Conservation (phyloP, 805 yeast genomes). For the Geotrichum ghanense region DNA sequence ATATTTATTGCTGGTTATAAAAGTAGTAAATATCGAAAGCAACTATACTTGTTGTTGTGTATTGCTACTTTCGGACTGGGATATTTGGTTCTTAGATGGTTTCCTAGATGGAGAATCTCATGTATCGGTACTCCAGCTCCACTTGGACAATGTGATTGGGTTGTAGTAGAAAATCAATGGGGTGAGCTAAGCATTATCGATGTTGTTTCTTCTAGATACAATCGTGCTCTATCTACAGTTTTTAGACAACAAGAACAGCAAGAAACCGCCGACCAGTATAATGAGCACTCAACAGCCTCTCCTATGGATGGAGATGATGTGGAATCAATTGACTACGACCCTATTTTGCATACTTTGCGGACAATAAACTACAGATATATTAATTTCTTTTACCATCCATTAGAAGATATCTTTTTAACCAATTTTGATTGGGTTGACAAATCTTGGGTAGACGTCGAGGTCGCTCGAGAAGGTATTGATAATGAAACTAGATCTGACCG, state of each 20-base stretch:
- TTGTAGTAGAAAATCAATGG: conserved; percentile 85
- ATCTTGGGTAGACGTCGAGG: conserved; percentile 54
- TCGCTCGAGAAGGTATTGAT: conserved; percentile 52
- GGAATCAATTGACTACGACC: conserved; percentile 36
- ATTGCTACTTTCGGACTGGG: conserved; percentile 56
- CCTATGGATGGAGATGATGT: conserved; percentile 11
- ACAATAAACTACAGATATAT: conserved; percentile 75
- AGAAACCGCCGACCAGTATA: conserved; percentile 16
- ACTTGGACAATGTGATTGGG: conserved; percentile 81
- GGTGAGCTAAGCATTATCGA: conserved; percentile 64
- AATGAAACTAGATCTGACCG: conserved; percentile 61
- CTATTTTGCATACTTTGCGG: conserved; percentile 57
- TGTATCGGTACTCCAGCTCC: conserved; percentile 56
- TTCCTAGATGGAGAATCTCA: conserved; percentile 62
- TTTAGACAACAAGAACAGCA: conserved; percentile 26
- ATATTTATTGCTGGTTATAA: conserved; percentile 88
- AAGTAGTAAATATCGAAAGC: conserved; percentile 36
- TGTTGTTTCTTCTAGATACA: conserved; percentile 51
- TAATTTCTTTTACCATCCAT: conserved; percentile 71
- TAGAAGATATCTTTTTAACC: conserved; percentile 75
- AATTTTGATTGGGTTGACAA: conserved; percentile 81
- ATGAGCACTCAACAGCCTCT: conserved; percentile 10
- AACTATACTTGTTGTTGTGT: conserved; percentile 44
- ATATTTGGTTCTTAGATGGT: conserved; percentile 71
- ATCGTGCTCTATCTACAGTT: conserved; percentile 60